A percentile compares a stretch with the other conserved stretches of the same genome.
Evolutionary conservation across 2,329 filamentous ascomycete genomes (phyloP).

Genomic region (Diplodia mutila): DNA sequence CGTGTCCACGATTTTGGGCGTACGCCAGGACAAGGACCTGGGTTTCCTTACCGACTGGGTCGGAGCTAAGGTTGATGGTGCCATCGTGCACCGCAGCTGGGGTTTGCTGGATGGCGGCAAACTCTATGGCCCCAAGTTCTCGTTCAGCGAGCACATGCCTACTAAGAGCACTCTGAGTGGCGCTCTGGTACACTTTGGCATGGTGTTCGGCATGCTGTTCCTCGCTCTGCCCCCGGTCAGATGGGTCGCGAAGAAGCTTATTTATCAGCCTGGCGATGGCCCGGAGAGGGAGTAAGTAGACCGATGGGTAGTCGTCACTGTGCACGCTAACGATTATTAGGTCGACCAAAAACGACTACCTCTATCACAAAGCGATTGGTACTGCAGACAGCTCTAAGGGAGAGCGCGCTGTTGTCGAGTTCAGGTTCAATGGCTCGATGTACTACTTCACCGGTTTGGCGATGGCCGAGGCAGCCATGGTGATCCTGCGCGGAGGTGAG

Average conservation of each 20-base stretch:
- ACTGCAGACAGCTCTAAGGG: slow-evolving; percentile 54
- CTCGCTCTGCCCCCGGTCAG: slow-evolving; percentile 59
- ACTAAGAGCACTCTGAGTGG: slow-evolving; percentile 55
- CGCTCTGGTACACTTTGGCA: slow-evolving; percentile 52
- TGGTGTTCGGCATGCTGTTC: slow-evolving; percentile 51
- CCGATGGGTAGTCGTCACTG: not conserved
- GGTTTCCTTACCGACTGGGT: slow-evolving; percentile 62
- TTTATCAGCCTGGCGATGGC: slow-evolving; percentile 57
- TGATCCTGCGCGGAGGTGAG: slow-evolving; percentile 58
- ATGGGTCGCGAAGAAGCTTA: slow-evolving; percentile 51
- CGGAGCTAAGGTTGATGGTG: slow-evolving; percentile 57
- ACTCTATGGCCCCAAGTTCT: slow-evolving; percentile 60
- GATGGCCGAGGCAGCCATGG: slow-evolving; percentile 66
- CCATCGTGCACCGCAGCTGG: slow-evolving; percentile 64
- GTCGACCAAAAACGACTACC: slow-evolving; percentile 59
- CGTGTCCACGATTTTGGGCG: slow-evolving; percentile 52
- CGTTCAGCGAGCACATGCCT: slow-evolving; percentile 60
- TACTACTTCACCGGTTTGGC: slow-evolving; percentile 71
- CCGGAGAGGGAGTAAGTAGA: slow-evolving; percentile 48
- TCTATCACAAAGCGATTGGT: slow-evolving; percentile 68
- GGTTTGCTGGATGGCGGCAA: slow-evolving; percentile 50
- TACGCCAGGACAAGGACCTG: slow-evolving; percentile 58
- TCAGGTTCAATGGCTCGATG: slow-evolving; percentile 62
- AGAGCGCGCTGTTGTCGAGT: slow-evolving; percentile 60
- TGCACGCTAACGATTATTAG: slow-evolving; percentile 44